These are phyloP conservation scores for Letharia columbiana DNA, from an alignment of 495 filamentous ascomycete species.

Conservation along the genomic window DNA sequence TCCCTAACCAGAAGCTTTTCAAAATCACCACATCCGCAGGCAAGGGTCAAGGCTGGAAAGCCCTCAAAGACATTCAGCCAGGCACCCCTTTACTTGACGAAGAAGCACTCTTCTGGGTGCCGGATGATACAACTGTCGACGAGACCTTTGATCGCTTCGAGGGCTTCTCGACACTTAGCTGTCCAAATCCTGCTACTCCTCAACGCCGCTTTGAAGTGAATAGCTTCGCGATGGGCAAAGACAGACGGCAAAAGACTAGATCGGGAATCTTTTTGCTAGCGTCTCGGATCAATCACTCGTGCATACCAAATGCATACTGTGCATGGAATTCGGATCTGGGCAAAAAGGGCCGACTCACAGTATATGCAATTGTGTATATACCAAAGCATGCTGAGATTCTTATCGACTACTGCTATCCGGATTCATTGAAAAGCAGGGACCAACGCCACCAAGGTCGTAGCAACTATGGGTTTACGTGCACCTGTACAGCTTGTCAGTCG, in stretches of 20 bases:
- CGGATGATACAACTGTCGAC: not conserved
- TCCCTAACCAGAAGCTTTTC: no score
- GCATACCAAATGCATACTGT: constrained; percentile 8
- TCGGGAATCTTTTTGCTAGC: not conserved
- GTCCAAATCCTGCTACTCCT: no score
- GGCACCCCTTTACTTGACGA: no score
- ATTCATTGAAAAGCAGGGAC: not conserved
- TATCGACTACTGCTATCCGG: not conserved
- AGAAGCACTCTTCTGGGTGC: no score
- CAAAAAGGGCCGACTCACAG: not conserved
- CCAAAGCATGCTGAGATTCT: not conserved
- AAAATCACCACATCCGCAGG: no score
- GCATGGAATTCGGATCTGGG: constrained; percentile 1
- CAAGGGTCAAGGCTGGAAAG: no score
- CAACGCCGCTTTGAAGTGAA: not conserved
- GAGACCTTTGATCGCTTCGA: not conserved
- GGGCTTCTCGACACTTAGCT: not conserved
- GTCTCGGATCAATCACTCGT: constrained; percentile 16
- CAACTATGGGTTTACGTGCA: not conserved
- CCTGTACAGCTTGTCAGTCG: constrained; percentile 5
- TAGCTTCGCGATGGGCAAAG: not conserved
- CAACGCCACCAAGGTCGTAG: not conserved
- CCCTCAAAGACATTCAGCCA: no score
- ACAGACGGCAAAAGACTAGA: not conserved
- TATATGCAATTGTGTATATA: constrained; percentile 5